These are phyloP conservation scores for Purpureocillium takamizusanense DNA, from an alignment of 2,329 filamentous ascomycete genomes.

Conservation along the genomic window DNA sequence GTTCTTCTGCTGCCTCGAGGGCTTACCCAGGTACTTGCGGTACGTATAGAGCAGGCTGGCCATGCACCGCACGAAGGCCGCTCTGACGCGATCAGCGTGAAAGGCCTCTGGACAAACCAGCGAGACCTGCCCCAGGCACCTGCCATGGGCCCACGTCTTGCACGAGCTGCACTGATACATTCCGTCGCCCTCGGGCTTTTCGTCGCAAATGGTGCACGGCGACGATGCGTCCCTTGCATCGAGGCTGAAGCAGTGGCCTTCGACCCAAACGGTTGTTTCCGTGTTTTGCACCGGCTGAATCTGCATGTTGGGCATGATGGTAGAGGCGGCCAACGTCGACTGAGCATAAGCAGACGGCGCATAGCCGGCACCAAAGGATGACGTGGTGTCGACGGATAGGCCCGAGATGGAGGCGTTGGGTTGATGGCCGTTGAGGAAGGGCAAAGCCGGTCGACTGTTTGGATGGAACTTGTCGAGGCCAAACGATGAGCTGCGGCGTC, in stretches of 20 bases:
- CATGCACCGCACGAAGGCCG: conserved; percentile 55
- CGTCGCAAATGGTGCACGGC: conserved; percentile 66
- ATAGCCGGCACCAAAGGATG: conserved; percentile 62
- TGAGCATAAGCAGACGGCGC: conserved; percentile 78
- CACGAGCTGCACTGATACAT: conserved; percentile 68
- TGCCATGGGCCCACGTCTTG: conserved; percentile 44
- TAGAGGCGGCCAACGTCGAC: conserved; percentile 77
- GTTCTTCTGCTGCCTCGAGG: conserved; percentile 50
- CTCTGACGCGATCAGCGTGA: conserved; percentile 50
- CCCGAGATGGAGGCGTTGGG: conserved; percentile 50
- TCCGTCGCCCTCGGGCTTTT: conserved; percentile 61
- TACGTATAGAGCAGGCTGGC: conserved; percentile 61
- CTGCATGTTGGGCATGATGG: conserved; percentile 77
- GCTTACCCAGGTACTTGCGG: conserved; percentile 52
- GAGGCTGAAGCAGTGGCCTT: conserved; percentile 73
- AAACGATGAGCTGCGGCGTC: conserved; percentile 87
- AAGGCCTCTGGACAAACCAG: conserved; percentile 57
- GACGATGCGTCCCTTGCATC: conserved; percentile 48
- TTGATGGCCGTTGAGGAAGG: conserved; percentile 61
- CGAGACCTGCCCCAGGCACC: conserved; percentile 53
- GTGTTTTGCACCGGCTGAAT: conserved; percentile 72
- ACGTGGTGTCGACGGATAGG: conserved; percentile 54
- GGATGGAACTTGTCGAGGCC: conserved; percentile 64
- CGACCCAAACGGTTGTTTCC: conserved; percentile 73
- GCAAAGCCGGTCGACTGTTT: conserved; percentile 60